These are phyloP conservation scores for Paracamarosporium sp. DNA, from an alignment of 2,329 filamentous ascomycete species.

Conservation along the genomic window DNA sequence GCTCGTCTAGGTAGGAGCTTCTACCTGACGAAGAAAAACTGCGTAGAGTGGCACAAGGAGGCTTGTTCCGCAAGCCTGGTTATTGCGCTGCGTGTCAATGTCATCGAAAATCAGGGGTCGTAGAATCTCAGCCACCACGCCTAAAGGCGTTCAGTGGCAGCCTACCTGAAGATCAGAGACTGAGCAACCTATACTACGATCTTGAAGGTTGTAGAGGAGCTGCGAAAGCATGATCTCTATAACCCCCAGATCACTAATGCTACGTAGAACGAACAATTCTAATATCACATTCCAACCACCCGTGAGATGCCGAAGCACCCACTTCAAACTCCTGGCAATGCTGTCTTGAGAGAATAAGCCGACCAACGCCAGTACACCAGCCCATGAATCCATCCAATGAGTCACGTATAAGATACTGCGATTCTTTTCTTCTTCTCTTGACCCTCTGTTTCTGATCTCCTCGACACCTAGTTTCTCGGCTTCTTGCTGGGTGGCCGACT, in stretches of 20 bases:
- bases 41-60: constrained; percentile 1
- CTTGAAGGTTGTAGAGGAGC: not conserved
- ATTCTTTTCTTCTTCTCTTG: not conserved
- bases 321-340: not conserved
- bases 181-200: not conserved
- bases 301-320: not conserved
- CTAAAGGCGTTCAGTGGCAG: not conserved
- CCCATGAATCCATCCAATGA: not conserved
- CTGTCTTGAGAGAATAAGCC: not conserved
- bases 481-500: constrained; percentile 34
- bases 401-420: not conserved
- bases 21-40: not conserved
- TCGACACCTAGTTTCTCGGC: constrained; percentile 25
- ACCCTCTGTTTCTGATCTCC: not conserved
- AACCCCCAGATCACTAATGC: not conserved
- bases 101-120: not conserved
- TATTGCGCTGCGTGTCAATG: not conserved
- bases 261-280: not conserved
- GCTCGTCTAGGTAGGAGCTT: constrained; percentile 7
- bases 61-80: constrained; percentile 1
- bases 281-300: not conserved
- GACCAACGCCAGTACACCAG: not conserved
- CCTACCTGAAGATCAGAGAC: not conserved
- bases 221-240: not conserved
- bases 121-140: constrained; percentile 8